These are phyloP conservation scores for Cornus kousa DNA, from an alignment of 148 eudicot species.

Conservation along the genomic window DNA sequence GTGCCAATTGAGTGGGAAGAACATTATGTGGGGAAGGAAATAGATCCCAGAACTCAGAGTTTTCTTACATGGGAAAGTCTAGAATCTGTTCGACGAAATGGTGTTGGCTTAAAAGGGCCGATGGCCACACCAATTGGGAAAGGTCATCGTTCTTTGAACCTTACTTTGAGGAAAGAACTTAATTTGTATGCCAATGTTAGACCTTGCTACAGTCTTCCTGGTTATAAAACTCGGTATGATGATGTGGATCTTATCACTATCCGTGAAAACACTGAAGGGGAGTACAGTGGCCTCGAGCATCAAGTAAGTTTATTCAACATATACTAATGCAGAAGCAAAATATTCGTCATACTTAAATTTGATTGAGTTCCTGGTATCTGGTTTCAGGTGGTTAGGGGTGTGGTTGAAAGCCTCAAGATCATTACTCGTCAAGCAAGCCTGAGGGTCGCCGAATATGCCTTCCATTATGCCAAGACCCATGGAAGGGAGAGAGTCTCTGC, in stretches of 20 bases:
- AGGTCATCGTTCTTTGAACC: conserved; percentile 97
- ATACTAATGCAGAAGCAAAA: neutral
- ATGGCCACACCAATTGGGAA: conserved; percentile 99
- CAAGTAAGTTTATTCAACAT: conserved; percentile 49
- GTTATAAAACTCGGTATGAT: conserved; percentile 95
- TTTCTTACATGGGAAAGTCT: conserved; percentile 97
- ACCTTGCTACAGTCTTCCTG: conserved; percentile 98
- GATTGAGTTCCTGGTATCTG: conserved; percentile 12
- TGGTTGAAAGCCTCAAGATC: conserved; percentile 95
- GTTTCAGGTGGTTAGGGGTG: conserved; percentile 90
- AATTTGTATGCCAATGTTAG: conserved; percentile 95
- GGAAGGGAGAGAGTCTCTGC: conserved; percentile 97
- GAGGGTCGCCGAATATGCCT: conserved; percentile 97
- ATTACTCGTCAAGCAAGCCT: conserved; percentile 98
- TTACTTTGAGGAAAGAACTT: conserved; percentile 92
- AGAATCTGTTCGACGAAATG: conserved; percentile 77
- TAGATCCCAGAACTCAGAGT: conserved; percentile 94
- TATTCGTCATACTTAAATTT: neutral
- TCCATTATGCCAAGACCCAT: conserved; percentile 84
- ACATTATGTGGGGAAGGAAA: conserved; percentile 79
- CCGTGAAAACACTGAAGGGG: conserved; percentile 99
- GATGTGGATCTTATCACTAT: conserved; percentile 89
- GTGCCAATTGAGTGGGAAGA: conserved; percentile 98
- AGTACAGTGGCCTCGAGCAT: conserved; percentile 98
- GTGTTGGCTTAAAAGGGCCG: conserved; percentile 93